Conservation (phyloP, 257 asterid species). For the Lantana camara region DNA sequence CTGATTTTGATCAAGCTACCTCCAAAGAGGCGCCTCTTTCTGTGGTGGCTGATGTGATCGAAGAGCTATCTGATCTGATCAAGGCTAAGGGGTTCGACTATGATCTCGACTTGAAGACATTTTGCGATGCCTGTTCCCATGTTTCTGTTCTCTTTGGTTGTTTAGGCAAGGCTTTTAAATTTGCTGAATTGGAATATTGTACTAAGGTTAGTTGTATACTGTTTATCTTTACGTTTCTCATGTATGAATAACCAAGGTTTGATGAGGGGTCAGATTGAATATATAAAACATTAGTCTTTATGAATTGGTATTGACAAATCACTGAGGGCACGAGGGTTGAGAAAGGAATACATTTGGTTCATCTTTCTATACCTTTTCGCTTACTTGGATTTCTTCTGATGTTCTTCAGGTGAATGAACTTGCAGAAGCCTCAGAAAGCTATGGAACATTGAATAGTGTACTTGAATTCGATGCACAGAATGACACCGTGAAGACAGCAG, state of each 20-base stretch:
- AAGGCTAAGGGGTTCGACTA: conserved; percentile 31
- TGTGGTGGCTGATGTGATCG: conserved; percentile 61
- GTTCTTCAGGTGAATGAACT: conserved; percentile 67
- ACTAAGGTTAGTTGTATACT: conserved; percentile 45
- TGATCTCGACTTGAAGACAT: conserved; percentile 55
- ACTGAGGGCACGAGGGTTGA: too few species aligned
- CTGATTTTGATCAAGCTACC: conserved; percentile 19
- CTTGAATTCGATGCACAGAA: conserved; percentile 57
- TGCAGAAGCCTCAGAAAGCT: conserved; percentile 50
- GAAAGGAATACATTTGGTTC: too few species aligned
- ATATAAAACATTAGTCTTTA: too few species aligned
- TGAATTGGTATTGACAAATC: too few species aligned
- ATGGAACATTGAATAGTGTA: conserved; percentile 45
- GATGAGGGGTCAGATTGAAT: too few species aligned
- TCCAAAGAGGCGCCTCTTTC: conserved; percentile 44
- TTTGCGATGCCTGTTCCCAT: conserved; percentile 63
- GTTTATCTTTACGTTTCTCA: neutral
- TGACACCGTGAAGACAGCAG: conserved; percentile 54
- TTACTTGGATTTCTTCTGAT: neutral
- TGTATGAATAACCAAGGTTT: too few species aligned
- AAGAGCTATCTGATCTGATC: conserved; percentile 42
- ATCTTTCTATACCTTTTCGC: too few species aligned
- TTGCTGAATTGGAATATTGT: conserved; percentile 60
- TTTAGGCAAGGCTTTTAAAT: conserved; percentile 65
- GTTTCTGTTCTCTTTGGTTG: conserved; percentile 65